These are phyloP conservation scores for Neofusicoccum parvum DNA, from an alignment of 2,329 filamentous ascomycete genomes.

Conservation along the genomic window DNA sequence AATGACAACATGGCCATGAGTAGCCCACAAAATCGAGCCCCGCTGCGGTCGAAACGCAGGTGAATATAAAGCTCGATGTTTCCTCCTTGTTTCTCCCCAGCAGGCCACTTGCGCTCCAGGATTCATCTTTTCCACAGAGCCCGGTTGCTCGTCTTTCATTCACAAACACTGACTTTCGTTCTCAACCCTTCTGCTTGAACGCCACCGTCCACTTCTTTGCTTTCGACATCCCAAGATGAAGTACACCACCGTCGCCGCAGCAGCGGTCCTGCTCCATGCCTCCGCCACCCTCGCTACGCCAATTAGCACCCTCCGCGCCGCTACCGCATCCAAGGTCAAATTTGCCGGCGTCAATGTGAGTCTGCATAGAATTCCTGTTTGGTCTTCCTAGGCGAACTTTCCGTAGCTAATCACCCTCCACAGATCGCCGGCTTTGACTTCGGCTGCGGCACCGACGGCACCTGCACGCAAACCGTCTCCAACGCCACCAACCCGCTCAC, in stretches of 20 bases:
- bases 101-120: neutral
- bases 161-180: neutral
- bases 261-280: neutral
- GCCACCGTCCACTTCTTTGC: neutral
- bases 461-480: constrained; percentile 26
- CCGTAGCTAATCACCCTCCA: too few species aligned
- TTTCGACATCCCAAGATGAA: neutral
- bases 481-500: constrained; percentile 28
- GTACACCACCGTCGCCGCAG: neutral
- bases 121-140: neutral
- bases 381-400: too few species aligned
- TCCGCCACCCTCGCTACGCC: neutral
- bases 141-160: constrained; percentile 10
- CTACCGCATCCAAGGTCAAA: constrained; percentile 25
- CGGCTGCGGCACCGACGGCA: constrained; percentile 41
- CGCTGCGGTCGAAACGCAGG: neutral
- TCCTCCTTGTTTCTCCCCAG: neutral
- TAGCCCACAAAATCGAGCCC: neutral
- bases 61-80: neutral
- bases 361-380: too few species aligned
- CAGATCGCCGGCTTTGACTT: constrained; percentile 53
- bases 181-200: neutral
- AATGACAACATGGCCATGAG: neutral
- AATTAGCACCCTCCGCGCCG: neutral
- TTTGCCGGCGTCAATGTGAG: constrained; percentile 40